phyloP scores from a whole-genome alignment of 2,329 filamentous ascomycete genomes.

The Colletotrichum sp. region DNA sequence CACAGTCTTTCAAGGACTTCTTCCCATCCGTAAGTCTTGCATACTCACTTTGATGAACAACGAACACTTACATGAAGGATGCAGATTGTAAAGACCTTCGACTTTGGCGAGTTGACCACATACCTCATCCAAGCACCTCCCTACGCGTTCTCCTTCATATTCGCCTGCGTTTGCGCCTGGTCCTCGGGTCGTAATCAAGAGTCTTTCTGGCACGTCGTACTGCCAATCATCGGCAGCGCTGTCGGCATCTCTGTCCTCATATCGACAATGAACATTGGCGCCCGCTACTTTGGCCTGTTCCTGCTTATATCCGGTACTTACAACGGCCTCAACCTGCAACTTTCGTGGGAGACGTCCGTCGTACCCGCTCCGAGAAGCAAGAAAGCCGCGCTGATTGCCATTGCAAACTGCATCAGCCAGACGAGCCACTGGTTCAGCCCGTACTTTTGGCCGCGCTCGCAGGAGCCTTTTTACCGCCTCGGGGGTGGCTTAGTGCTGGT shows the following conservation, averaged over 20 bases:
- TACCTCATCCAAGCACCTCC: constrained; percentile 45
- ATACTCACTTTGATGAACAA: too few relatives aligned
- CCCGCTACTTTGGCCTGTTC: constrained; percentile 46
- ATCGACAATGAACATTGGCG: constrained; percentile 41
- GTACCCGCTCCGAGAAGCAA: constrained; percentile 42
- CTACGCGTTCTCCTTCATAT: constrained; percentile 43
- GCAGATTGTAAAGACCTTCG: constrained; percentile 31
- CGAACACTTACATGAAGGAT: not conserved
- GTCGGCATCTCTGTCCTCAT: constrained; percentile 45
- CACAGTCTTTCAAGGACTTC: constrained; percentile 44
- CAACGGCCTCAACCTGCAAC: constrained; percentile 41
- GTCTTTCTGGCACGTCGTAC: constrained; percentile 42
- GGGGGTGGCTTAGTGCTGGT: constrained; percentile 37
- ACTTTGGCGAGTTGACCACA: constrained; percentile 31
- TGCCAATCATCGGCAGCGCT: constrained; percentile 34
- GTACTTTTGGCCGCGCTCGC: constrained; percentile 35
- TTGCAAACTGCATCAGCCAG: constrained; percentile 42
- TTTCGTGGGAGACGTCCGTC: constrained; percentile 43
- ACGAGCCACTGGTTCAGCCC: constrained; percentile 43
- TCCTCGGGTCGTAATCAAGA: constrained; percentile 38
- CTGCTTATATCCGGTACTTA: constrained; percentile 42
- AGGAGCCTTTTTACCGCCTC: constrained; percentile 30
- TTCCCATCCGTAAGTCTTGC: constrained; percentile 37
- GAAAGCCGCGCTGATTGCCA: constrained; percentile 43
- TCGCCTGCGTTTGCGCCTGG: constrained; percentile 38